phyloP scores from a whole-genome alignment of 495 filamentous ascomycete species.

The Venustampulla echinocandica region DNA sequence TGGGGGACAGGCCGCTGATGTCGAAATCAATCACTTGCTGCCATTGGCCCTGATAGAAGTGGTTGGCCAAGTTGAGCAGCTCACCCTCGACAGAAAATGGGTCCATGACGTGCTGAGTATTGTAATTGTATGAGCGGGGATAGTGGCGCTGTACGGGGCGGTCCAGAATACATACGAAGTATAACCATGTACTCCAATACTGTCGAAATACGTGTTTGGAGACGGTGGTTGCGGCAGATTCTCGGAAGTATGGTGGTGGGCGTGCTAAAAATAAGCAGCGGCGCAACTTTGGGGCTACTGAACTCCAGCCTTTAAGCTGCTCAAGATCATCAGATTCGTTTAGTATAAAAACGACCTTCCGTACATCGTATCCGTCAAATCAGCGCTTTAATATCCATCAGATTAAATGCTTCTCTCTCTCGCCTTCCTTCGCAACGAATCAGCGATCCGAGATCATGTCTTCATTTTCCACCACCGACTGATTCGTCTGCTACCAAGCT shows the following conservation, averaged over 20 bases:
- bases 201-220: constrained; percentile 13
- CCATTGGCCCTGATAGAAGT: constrained; percentile 92
- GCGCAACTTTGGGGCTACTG: too few relatives aligned
- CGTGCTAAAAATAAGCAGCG: too few relatives aligned
- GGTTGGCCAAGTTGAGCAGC: constrained; percentile 88
- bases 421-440: too few relatives aligned
- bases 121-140: neutral
- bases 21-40: constrained; percentile 72
- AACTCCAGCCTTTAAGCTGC: too few relatives aligned
- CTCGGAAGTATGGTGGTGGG: neutral
- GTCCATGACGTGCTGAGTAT: constrained; percentile 53
- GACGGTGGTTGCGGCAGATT: neutral
- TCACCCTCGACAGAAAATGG: constrained; percentile 94
- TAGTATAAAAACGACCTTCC: too few relatives aligned
- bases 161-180: too few relatives aligned
- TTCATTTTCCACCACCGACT: neutral
- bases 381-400: too few relatives aligned
- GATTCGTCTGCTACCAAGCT: neutral
- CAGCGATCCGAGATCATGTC: neutral
- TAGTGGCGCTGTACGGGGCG: too few relatives aligned
- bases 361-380: too few relatives aligned
- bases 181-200: too few relatives aligned
- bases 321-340: too few relatives aligned
- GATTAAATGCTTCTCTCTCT: too few relatives aligned
- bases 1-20: constrained; percentile 60